A percentile compares a stretch with the other conserved stretches of the same genome.
Conservation (phyloP, 2,329 filamentous ascomycete genomes). For the Albophoma yamanashiensis region DNA sequence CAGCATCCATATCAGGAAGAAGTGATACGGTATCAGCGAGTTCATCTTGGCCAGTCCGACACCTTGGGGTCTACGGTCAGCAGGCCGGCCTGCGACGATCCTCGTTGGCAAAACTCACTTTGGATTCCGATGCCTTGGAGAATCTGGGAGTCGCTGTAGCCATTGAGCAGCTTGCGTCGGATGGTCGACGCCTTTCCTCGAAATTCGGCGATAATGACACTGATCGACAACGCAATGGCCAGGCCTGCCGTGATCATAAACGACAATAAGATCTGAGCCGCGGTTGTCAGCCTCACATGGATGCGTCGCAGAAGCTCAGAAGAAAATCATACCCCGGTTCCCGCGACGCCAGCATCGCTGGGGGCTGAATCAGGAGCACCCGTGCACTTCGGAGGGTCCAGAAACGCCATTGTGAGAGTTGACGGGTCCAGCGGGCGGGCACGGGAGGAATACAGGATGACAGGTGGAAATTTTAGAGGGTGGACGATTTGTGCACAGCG, state of each 20-base stretch:
- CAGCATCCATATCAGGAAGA: slow-evolving; percentile 62
- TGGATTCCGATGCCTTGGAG: slow-evolving; percentile 61
- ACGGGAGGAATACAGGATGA: background rate
- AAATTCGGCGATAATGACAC: slow-evolving; percentile 45
- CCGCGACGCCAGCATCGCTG: slow-evolving; percentile 47
- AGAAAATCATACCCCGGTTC: slow-evolving; percentile 32
- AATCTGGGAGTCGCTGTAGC: slow-evolving; percentile 59
- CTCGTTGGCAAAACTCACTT: slow-evolving; percentile 15
- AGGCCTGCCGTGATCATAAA: slow-evolving; percentile 54
- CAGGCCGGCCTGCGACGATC: background rate
- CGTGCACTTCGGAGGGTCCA: slow-evolving; percentile 23
- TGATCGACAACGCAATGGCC: slow-evolving; percentile 42
- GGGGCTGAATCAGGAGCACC: slow-evolving; percentile 29
- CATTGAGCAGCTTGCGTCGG: slow-evolving; percentile 51
- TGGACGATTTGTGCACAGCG: background rate
- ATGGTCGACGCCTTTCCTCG: slow-evolving; percentile 38
- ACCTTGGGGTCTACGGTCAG: slow-evolving; percentile 5
- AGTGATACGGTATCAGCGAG: slow-evolving; percentile 54
- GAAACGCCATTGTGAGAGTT: background rate
- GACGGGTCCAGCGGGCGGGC: background rate
- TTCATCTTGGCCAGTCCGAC: slow-evolving; percentile 50
- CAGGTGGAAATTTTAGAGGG: background rate
- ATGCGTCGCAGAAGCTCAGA: background rate
- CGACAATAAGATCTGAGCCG: slow-evolving; percentile 45
- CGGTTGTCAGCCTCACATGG: background rate